A percentile compares a stretch with the other conserved stretches of the same genome.
Conservation (phyloP, 805 yeast genomes). For the Barnettozyma californica region DNA sequence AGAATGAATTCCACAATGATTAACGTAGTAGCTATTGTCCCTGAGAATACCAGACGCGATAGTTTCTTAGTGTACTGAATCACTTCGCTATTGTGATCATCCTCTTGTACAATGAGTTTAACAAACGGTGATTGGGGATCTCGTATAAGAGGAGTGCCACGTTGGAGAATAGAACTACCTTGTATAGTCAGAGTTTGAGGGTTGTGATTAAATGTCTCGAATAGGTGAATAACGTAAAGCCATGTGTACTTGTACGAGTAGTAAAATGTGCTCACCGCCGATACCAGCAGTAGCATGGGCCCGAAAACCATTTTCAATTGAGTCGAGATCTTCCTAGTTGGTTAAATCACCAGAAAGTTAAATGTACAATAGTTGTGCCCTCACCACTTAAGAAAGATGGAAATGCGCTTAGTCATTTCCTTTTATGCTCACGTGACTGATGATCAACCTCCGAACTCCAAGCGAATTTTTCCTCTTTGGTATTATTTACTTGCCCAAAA, state of each 20-base stretch:
- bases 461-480: neutral
- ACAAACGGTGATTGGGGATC: constrained; percentile 12
- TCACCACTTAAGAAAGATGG: neutral
- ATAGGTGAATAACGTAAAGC: constrained; percentile 18
- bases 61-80: constrained; percentile 6
- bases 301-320: neutral
- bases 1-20: constrained; percentile 22
- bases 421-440: neutral
- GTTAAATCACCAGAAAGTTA: neutral
- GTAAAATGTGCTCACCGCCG: constrained; percentile 10
- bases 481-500: neutral
- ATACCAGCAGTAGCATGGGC: constrained; percentile 1
- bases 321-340: neutral
- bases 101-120: constrained; percentile 7
- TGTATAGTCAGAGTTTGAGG: neutral
- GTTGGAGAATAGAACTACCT: neutral
- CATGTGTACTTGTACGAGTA: constrained; percentile 17
- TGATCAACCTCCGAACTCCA: neutral
- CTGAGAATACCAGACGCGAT: constrained; percentile 18
- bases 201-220: constrained; percentile 15
- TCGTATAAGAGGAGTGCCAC: neutral
- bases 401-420: neutral
- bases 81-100: constrained; percentile 2
- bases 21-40: constrained; percentile 16
- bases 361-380: neutral